phyloP scores from a whole-genome alignment of 208 protist genomes.

The Trypanosoma boissoni region DNA sequence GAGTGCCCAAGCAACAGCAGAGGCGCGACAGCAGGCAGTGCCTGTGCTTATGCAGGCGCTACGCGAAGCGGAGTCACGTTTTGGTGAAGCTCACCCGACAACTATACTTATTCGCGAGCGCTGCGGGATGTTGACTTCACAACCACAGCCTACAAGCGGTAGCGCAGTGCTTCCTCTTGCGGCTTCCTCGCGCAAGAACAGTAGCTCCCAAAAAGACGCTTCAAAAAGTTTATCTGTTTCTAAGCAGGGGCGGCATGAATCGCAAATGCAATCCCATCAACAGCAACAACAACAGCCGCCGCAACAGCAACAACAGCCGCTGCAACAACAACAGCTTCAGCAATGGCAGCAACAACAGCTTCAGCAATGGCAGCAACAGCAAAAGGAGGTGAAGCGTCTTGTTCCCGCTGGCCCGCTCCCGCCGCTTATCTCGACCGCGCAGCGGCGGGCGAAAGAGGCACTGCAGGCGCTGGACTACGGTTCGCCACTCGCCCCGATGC shows the following conservation, averaged over 20 bases:
- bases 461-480: conserved; percentile 28
- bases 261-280: no score
- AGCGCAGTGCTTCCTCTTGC: no score
- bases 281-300: no score
- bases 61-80: conserved; percentile 43
- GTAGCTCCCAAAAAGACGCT: no score
- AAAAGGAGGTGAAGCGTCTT: neutral
- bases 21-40: conserved; percentile 42
- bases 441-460: conserved; percentile 18
- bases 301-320: no score
- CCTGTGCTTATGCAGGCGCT: conserved; percentile 75
- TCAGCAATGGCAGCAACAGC: no score
- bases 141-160: neutral
- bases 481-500: neutral
- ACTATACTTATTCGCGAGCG: conserved; percentile 64
- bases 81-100: conserved; percentile 64
- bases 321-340: no score
- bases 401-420: neutral
- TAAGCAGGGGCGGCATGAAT: no score
- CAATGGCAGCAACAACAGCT: no score
- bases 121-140: conserved; percentile 33
- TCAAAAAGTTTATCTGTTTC: no score
- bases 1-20: conserved; percentile 44
- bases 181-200: no score
- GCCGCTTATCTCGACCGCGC: neutral